Evolutionary conservation across 148 eudicot species (phyloP), one percentile per base, ranked within the genome.

Genomic region (Selenicereus undatus): DNA sequence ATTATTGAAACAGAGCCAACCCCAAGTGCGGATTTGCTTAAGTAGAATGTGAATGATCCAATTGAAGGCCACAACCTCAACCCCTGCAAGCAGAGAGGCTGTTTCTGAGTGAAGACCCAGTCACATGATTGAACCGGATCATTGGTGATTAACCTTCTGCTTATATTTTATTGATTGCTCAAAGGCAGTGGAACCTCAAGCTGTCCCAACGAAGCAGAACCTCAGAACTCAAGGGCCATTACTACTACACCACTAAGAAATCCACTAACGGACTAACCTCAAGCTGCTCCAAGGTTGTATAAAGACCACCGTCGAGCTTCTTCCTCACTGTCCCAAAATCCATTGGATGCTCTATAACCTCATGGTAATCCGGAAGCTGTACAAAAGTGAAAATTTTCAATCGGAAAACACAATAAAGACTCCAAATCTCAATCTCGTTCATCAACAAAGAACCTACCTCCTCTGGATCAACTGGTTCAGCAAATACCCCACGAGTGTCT

Each of bases 321-420:
- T 80, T 88, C 82, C 91, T 91, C 78, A 94, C 83, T 5, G 98
- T 94, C 76, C 90, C 91, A 83, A 94, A 94, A 88, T 94, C 98
- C 92, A 91, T 94, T 8, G 98, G 98, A 50, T 86, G 78, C 89
- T 91, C 80, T 18, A 94, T 86, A 71, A 94, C 81, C 77, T 94
- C 97, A 84, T 80, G 84, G 86, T 94, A 94, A 81, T 94, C 97
- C 45, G 98, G 98, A 11, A 94, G 91, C 98, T 94, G 93, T 16
- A 77, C 51, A 78, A 84, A 17, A 58, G 52, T 8, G 1, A 60
- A 71, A 71, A 1, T 21, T 42, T 8, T 42, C 42, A 76, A 77
- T 58, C 45, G 42, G 64, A 60, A 70, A 30, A 77, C 51, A 56
- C 16, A 35, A 64, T 50, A 24, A 14, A 12, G 0, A 24, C n/a